These are phyloP conservation scores for Penicillium waksmanii DNA, from an alignment of 495 filamentous ascomycete genomes.

Conservation along the genomic window DNA sequence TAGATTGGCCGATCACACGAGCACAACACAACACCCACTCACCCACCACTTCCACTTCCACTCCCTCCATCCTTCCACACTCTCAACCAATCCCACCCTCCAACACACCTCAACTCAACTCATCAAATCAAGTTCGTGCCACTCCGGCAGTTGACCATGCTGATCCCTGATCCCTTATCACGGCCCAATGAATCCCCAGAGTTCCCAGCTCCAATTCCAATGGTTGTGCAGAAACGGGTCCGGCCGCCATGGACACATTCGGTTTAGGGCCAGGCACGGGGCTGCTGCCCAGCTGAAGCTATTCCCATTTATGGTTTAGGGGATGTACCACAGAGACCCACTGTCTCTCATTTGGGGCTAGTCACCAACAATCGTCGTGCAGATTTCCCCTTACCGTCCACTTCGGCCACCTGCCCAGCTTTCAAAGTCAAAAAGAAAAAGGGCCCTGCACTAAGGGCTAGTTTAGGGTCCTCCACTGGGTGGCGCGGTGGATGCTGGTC, in stretches of 20 bases:
- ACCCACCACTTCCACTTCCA: too few species aligned
- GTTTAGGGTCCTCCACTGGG: neutral
- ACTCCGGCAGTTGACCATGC: neutral
- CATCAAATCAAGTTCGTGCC: neutral
- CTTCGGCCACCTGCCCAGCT: neutral
- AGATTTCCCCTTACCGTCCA: slow-evolving; percentile 25
- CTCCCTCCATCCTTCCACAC: too few species aligned
- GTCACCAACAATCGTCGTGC: slow-evolving; percentile 18
- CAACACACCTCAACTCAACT: neutral
- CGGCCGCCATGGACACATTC: neutral
- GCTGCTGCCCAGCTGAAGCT: slow-evolving; percentile 10
- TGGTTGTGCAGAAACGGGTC: neutral
- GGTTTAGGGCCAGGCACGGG: slow-evolving; percentile 24
- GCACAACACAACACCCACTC: neutral
- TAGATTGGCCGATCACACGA: neutral
- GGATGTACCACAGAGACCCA: neutral
- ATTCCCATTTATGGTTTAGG: slow-evolving; percentile 9
- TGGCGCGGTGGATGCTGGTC: slow-evolving; percentile 15
- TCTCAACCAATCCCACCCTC: neutral
- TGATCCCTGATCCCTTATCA: neutral
- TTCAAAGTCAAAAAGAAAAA: slow-evolving; percentile 4
- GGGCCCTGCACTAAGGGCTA: neutral
- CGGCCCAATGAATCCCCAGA: slow-evolving; percentile 5
- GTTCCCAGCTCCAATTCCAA: neutral
- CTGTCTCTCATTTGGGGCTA: neutral